These are phyloP conservation scores for Byssoonygena ceratinophila DNA, from an alignment of 2,329 filamentous ascomycete genomes.

Conservation along the genomic window DNA sequence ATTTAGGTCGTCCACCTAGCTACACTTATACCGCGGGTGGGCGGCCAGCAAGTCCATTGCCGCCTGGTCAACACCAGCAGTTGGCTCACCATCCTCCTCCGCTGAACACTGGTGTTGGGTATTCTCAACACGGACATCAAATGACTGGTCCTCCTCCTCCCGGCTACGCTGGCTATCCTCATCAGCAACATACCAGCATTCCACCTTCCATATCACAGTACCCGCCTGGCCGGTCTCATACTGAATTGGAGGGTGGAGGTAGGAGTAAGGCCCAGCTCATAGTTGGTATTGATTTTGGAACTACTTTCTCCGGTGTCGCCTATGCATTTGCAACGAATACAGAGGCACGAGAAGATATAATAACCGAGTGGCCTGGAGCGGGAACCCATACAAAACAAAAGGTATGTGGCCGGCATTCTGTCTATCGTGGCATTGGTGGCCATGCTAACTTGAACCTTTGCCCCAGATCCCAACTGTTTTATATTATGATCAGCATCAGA, in stretches of 20 bases:
- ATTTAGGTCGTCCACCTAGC: slow-evolving; percentile 52
- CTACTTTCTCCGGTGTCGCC: slow-evolving; percentile 93
- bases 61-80: slow-evolving; percentile 25
- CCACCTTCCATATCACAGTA: slow-evolving; percentile 19
- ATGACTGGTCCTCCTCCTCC: slow-evolving; percentile 35
- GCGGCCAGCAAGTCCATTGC: slow-evolving; percentile 45
- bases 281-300: slow-evolving; percentile 98
- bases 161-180: slow-evolving; percentile 36
- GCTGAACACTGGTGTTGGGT: slow-evolving; percentile 45
- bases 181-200: slow-evolving; percentile 22
- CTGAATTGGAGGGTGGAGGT: slow-evolving; percentile 76
- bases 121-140: slow-evolving; percentile 26
- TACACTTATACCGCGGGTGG: slow-evolving; percentile 47
- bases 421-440: neutral
- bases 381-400: slow-evolving; percentile 98
- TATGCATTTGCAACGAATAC: slow-evolving; percentile 92
- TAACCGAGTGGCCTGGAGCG: slow-evolving; percentile 96
- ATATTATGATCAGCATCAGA: slow-evolving; percentile 98
- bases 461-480: slow-evolving; percentile 90
- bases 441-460: neutral
- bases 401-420: slow-evolving; percentile 46
- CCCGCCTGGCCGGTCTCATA: slow-evolving; percentile 11
- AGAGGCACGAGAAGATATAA: slow-evolving; percentile 96
- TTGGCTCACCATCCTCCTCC: slow-evolving; percentile 40
- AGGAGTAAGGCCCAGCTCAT: slow-evolving; percentile 94